Evolutionary conservation across 495 filamentous ascomycete species (phyloP), one percentile per base, ranked within the genome.

Genomic region (Aspergillus mulundensis): DNA sequence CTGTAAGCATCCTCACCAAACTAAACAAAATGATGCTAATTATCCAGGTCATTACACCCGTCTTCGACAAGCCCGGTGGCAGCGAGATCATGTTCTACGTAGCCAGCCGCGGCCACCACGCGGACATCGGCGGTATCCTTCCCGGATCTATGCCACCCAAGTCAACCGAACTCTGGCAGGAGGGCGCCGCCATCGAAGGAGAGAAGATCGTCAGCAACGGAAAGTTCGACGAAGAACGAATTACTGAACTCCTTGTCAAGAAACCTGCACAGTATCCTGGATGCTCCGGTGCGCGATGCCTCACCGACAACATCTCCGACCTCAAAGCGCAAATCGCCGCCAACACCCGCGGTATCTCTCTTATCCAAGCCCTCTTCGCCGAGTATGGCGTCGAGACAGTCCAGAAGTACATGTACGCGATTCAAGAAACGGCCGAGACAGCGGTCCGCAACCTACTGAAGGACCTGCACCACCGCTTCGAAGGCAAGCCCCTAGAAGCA

Each of bases 71-170:
- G 8, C 73, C 73, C 2, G 81, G 80, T 28, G 90, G 88, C 14
- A 86, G 88, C 43, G 84, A 90, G 28, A 97, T 98, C 53, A 82
- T 97, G 59, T 98, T 98, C 72, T 98, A 97, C 65, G 94, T 96
- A 5, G 94, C 94, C 3, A 95, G 91, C 7, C 83, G 94, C 28
- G 94, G 94, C 0, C 94, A 98, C 66, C 94, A 98, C 59, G 94
- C 94, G 2, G 94, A 98, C 68, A 97, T 98, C 60, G 94, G 94
- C 14, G 94, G 94, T 25, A 97, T 97, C 51, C 82, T 96, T 5
- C 93, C 94, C 0, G 94, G 94, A 8, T 95, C 89, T 36, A 98
- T 98, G 94, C 94, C 94, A 1, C 94, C 94, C 1, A 88, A 96
- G 58, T 96, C 92, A 3, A 84, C 87, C 5, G 94, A 97, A 63